Base-by-base conservation (phyloP, 2,329 filamentous ascomycete species). In the Colletotrichum sansevieriae region DNA sequence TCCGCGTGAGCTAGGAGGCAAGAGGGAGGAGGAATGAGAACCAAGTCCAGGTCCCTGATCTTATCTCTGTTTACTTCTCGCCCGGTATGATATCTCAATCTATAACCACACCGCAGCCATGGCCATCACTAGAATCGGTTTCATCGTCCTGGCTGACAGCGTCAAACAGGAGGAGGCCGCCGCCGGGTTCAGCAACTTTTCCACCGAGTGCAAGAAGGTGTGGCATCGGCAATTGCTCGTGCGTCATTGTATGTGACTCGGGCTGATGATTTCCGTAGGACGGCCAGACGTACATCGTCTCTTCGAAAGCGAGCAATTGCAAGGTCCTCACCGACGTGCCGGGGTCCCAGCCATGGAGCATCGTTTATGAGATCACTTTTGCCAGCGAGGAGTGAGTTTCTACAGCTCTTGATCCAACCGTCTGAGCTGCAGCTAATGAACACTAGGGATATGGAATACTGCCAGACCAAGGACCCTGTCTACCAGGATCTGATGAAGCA, bases 401-500 rank as follows among this genome's bases (percentile, higher is more conserved):
- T n/a, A 4, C 10, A 1, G 4, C 13, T 13, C 35, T 8, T 15
- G 13, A 25, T n/a, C 29, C 12, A 43, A 7, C 15, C 2, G 11
- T 11, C 18, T 22, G 10, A n/a, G 12, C 22, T 1, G 3, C 12
- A 18, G n/a, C 1, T 8, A 10, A 8, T 15, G 18, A 15, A 41
- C 29, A 7, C 10, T 11, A 67, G 63, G 49, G 66, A 69, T 3
- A 69, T 69, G 66, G 66, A 67, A 43, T 69, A 69, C 49, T 67
- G 67, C 35, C 66, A 69, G 55, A 67, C 62, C 2, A 62, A 69
- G 18, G 66, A 69, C 51, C 33, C 66, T 18, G 46, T 69, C 18
- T 69, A 67, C 63, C 41, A 69, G 41, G 62, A 66, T 15, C 49
- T 69, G n/a, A 65, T 56, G 66, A 57, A 44, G 63, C 63, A 69